Base-by-base conservation (phyloP, 352 stramenopile genomes). In the Globisporangium cystogenes region DNA sequence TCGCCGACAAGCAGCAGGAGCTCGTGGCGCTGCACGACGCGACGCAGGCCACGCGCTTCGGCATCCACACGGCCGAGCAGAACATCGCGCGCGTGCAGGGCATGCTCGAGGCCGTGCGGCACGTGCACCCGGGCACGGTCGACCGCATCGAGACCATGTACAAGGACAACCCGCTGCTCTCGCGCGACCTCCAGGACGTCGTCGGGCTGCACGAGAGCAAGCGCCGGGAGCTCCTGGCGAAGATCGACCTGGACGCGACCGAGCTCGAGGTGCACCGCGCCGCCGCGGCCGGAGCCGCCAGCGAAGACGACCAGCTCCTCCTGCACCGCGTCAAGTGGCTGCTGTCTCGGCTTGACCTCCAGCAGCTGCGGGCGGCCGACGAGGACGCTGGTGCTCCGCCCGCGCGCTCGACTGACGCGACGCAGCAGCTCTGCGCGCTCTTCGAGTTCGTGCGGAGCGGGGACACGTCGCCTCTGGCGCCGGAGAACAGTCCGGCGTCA, bases 301-400 rank as follows among this genome's bases (percentile, higher is more conserved):
- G 23, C 15, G 16, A 63, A 16, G 56, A 62, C n/a, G 78, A 92
- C 48, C 76, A 87, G 50, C 59, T 88, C 56, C 55, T 92, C 20
- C 51, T 92, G 21, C 76, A 87, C 27, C 70, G 81, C 1, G 68
- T 90, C 37, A 92, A 90, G 53, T 92, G 81, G 81, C 70, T 92
- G 27, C 64, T 92, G 33, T 90, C 76, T 14, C 72, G 76, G 0
- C 48, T 92, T 12, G 74, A 90, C 51, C 63, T 92, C 4, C 50
- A 65, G 3, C 54, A 48, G n/a, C 57, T 15, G 24, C 45, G 45
- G 6, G 23, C 24, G 27, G 18, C 36, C 18, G n/a, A n/a, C n/a
- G 36, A 21, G 31, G 44, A 68, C n/a, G 40, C 15, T 24, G 15
- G 15, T 3, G 6, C 58, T 23, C 0, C 31, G 31, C 7, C 54